Base-by-base conservation (phyloP, 2,329 filamentous ascomycete genomes). In the Cercospora nicotianae region DNA sequence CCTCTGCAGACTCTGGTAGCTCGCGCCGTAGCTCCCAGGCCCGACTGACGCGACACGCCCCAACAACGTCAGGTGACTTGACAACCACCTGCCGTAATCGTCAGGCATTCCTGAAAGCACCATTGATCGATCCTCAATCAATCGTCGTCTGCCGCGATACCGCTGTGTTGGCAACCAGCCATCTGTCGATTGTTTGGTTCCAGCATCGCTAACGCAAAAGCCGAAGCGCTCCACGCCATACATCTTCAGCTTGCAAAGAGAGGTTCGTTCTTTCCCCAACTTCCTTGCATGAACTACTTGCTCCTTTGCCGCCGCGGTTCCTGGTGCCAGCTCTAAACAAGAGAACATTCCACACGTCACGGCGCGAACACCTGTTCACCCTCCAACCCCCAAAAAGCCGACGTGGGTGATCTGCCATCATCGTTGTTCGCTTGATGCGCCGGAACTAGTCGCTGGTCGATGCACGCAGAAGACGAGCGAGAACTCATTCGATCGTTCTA, bases 281-380 rank as follows among this genome's bases (percentile, higher is more conserved):
- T 72, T 70, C 69, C 71, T 72, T 72, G 71, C 71, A 70, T 72
- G 66, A 69, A 69, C 64, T 53, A 66, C 63, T 67, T 61, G 58
- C 68, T 68, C 68, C 66, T 72, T 63, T 71, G 67, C 63, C 67
- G 65, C 65, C 63, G 58, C 61, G 63, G 64, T 63, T 66, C 63
- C 67, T 67, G 66, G 69, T 70, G 60, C 60, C 62, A 66, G 64
- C 71, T 69, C 69, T 71, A 67, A 70, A 69, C 67, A 67, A 62
- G 59, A 66, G 67, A 58, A 61, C 71, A 70, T 69, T 72, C 71
- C 71, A 63, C 67, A 67, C 36, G 65, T 69, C 66, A 60, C 66
- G 69, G 71, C 69, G 66, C 68, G 68, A 70, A 67, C 63, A 70
- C 63, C 63, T 69, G 67, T 63, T 69, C 67, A 57, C 67, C 55